These are phyloP conservation scores for Agrocybe praecox DNA, from an alignment of 768 basidiomycete genomes.

Conservation along the genomic window DNA sequence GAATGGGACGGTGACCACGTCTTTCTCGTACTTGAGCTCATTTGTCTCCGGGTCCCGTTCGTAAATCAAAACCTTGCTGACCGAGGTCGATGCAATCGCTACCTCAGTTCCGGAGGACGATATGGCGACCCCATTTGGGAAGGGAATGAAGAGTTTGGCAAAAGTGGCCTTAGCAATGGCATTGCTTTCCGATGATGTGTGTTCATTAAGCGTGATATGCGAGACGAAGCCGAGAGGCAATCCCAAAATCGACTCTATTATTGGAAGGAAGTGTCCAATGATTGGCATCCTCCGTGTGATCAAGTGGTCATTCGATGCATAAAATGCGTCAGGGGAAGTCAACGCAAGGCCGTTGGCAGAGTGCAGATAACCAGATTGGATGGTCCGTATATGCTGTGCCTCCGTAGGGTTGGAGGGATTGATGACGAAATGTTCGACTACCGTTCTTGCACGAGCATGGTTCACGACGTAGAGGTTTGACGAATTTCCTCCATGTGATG, in stretches of 20 bases:
- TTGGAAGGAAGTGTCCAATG: constrained; percentile 51
- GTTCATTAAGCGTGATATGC: constrained; percentile 48
- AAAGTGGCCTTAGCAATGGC: constrained; percentile 38
- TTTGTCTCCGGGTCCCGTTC: constrained; percentile 47
- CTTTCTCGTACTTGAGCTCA: constrained; percentile 35
- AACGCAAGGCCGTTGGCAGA: constrained; percentile 70
- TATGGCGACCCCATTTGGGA: constrained; percentile 70
- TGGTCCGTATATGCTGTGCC: constrained; percentile 61
- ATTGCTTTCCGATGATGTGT: constrained; percentile 12
- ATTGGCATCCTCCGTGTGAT: constrained; percentile 62
- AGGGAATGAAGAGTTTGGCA: constrained; percentile 53
- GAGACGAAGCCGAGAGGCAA: constrained; percentile 64
- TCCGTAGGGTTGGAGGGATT: constrained; percentile 41
- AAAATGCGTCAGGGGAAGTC: constrained; percentile 69
- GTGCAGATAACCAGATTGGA: constrained; percentile 58
- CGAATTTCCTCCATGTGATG: constrained; percentile 45
- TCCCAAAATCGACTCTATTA: constrained; percentile 55
- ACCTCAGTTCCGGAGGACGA: constrained; percentile 51
- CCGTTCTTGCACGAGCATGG: constrained; percentile 61
- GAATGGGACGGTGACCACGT: constrained; percentile 56
- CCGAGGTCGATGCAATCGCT: constrained; percentile 59
- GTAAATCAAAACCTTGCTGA: constrained; percentile 53
- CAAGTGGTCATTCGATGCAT: constrained; percentile 73
- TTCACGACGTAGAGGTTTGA: constrained; percentile 71
- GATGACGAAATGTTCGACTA: constrained; percentile 69